phyloP scores from a whole-genome alignment of 495 filamentous ascomycete species.

The Filosporella fistucella region DNA sequence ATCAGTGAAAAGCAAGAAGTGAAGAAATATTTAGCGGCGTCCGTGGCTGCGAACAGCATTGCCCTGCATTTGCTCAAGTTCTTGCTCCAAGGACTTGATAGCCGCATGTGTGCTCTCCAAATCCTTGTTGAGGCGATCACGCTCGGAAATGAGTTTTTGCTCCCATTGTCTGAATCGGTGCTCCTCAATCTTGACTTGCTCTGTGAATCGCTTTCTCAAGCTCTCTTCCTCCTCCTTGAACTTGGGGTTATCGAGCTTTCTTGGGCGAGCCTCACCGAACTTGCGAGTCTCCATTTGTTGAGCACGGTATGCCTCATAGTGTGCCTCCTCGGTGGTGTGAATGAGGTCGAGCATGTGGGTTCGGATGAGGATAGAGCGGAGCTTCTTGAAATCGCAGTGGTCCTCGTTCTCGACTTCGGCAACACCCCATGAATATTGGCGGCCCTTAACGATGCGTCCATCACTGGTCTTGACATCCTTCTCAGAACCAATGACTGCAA shows the following conservation, averaged over 20 bases:
- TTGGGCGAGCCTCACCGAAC: conserved; percentile 93
- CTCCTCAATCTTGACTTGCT: conserved; percentile 99
- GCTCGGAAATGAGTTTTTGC: conserved; percentile 97
- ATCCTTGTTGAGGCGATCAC: conserved; percentile 98
- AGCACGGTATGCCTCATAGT: conserved; percentile 98
- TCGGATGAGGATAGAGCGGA: conserved; percentile 95
- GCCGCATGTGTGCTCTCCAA: conserved; percentile 94
- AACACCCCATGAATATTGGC: conserved; percentile 98
- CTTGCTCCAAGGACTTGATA: conserved; percentile 92
- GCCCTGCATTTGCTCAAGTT: conserved; percentile 91
- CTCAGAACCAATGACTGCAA: conserved; percentile 97
- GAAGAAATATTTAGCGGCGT: conserved; percentile 62
- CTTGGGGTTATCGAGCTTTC: conserved; percentile 99
- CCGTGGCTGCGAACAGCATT: conserved; percentile 90
- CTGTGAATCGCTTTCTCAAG: conserved; percentile 96
- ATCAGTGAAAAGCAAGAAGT: not conserved
- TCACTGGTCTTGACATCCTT: conserved; percentile 97
- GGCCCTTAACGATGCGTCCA: conserved; percentile 94
- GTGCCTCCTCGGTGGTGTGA: conserved; percentile 97
- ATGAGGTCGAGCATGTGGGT: conserved; percentile 99
- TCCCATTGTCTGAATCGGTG: conserved; percentile 98
- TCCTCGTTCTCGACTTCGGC: conserved; percentile 99
- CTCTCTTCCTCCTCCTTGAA: conserved; percentile 99
- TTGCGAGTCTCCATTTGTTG: conserved; percentile 99
- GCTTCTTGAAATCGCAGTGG: conserved; percentile 99